phyloP scores from a whole-genome alignment of 225 moss, liverwort and hornwort genomes.

The Pleurozium schreberi region DNA sequence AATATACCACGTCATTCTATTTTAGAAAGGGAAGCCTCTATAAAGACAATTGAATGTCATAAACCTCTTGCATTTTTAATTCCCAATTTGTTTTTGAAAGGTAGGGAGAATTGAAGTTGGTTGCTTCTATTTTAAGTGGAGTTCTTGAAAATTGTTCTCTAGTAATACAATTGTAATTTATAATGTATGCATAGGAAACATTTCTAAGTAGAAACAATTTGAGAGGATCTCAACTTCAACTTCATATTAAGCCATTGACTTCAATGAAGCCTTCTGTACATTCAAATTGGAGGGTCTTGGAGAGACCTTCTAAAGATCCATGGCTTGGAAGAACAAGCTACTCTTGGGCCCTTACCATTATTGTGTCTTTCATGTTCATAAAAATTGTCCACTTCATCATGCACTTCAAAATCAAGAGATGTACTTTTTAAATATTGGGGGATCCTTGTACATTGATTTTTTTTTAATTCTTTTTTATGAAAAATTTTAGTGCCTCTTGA shows the following conservation, averaged over 20 bases:
- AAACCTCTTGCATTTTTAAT: not conserved
- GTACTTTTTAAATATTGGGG: not conserved
- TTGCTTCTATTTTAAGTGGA: not conserved
- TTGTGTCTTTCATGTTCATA: not conserved
- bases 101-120: not conserved
- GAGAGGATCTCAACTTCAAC: not conserved
- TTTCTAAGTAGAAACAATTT: not conserved
- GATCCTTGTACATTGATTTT: not conserved
- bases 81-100: not conserved
- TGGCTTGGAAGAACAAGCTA: not conserved
- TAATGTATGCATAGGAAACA: not conserved
- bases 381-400: not conserved
- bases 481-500: accelerated
- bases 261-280: not conserved
- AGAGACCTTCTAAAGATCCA: not conserved
- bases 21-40: no score
- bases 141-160: not conserved
- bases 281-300: not conserved
- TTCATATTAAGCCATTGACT: not conserved
- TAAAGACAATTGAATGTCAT: no score
- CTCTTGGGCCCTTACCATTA: accelerated
- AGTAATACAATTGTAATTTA: accelerated
- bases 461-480: not conserved
- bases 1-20: no score
- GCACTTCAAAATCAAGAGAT: not conserved